phyloP scores from a whole-genome alignment of 352 stramenopile genomes.

The Elongisporangium anandrum region DNA sequence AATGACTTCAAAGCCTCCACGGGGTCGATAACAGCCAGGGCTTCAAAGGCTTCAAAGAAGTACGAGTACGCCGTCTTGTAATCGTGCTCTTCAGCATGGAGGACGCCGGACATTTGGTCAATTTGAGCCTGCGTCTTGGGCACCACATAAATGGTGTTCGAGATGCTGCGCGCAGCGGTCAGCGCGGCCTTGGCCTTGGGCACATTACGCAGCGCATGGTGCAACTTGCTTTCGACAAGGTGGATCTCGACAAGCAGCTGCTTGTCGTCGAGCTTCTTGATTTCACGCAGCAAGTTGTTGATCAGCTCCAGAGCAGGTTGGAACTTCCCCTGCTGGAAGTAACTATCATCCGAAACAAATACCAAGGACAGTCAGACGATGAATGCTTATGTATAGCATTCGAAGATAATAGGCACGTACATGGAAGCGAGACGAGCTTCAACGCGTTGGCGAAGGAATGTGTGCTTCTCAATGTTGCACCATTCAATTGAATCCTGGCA shows the following conservation, averaged over 20 bases:
- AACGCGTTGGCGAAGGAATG: conserved; percentile 98
- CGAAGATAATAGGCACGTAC: conserved; percentile 21
- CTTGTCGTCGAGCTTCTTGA: conserved; percentile 99
- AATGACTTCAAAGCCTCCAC: conserved; percentile 82
- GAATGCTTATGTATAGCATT: background rate
- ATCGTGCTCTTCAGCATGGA: conserved; percentile 98
- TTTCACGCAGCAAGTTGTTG: conserved; percentile 92
- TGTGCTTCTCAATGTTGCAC: conserved; percentile 93
- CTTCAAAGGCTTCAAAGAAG: conserved; percentile 98
- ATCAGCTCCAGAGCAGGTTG: conserved; percentile 92
- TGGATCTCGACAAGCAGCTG: conserved; percentile 98
- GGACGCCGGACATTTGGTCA: conserved; percentile 96
- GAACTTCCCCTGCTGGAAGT: conserved; percentile 91
- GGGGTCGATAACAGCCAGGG: conserved; percentile 92
- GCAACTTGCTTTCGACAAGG: conserved; percentile 96
- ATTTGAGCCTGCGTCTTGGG: conserved; percentile 93
- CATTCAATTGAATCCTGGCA: conserved; percentile 95
- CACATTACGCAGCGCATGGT: conserved; percentile 97
- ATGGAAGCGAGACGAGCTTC: conserved; percentile 93
- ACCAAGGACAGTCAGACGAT: conserved; percentile 8
- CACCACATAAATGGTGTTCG: conserved; percentile 98
- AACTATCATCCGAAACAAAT: conserved; percentile 22
- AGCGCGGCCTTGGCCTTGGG: conserved; percentile 96
- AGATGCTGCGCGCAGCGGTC: conserved; percentile 95
- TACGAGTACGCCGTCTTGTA: conserved; percentile 99